Conservation (phyloP, 2,329 filamentous ascomycete genomes). For the Aspergillus tamarii region DNA sequence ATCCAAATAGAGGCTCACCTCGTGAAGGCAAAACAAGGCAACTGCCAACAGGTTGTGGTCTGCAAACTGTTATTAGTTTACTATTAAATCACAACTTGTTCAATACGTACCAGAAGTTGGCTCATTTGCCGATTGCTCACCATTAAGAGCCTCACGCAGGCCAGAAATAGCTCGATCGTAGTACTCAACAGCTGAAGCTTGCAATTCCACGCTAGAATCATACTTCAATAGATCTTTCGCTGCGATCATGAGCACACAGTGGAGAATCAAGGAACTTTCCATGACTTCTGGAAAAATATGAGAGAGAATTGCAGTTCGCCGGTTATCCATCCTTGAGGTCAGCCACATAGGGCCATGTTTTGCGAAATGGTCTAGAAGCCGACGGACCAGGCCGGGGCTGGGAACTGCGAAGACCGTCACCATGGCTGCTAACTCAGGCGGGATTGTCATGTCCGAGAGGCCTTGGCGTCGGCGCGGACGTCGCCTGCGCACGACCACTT, state of each 20-base stretch:
- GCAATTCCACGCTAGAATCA: neutral
- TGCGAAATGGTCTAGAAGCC: constrained; percentile 11
- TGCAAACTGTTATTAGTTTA: neutral
- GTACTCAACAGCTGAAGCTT: constrained; percentile 9
- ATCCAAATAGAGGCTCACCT: neutral
- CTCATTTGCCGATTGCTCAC: neutral
- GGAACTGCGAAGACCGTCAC: constrained; percentile 12
- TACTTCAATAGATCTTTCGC: constrained; percentile 14
- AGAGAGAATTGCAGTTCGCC: constrained; percentile 1
- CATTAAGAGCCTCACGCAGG: neutral
- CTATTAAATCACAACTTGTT: neutral
- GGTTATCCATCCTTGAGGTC: neutral
- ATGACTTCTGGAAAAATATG: constrained; percentile 2
- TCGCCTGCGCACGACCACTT: neutral
- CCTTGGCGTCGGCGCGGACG: neutral
- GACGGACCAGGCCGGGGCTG: neutral
- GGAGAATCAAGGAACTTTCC: constrained; percentile 6
- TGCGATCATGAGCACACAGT: constrained; percentile 10
- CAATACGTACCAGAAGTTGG: neutral
- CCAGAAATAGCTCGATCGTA: constrained; percentile 8
- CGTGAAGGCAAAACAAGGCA: constrained; percentile 12
- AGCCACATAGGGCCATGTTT: constrained; percentile 14
- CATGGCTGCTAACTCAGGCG: constrained; percentile 6
- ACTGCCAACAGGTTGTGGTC: constrained; percentile 12
- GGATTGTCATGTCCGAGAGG: neutral